phyloP scores from a whole-genome alignment of 768 basidiomycete genomes.

The Boletellus ananiceps region DNA sequence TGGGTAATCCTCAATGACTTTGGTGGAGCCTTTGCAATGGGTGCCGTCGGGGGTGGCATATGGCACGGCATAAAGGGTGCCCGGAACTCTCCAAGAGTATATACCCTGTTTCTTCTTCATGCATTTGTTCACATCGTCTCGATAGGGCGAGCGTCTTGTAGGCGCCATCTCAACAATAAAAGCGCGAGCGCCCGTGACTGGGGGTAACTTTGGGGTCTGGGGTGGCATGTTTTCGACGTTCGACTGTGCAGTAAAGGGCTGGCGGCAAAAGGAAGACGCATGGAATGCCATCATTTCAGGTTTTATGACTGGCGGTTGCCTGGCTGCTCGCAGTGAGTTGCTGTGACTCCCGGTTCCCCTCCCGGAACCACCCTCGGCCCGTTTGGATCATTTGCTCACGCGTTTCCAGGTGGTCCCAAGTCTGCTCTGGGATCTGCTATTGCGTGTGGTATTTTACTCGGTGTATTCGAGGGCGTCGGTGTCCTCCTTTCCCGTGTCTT shows the following conservation, averaged over 20 bases:
- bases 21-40: conserved; percentile 97
- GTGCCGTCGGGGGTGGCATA: conserved; percentile 94
- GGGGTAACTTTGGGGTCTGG: conserved; percentile 95
- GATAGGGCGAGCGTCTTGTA: conserved; percentile 89
- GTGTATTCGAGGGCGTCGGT: conserved; percentile 93
- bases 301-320: conserved; percentile 96
- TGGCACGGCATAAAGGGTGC: conserved; percentile 99
- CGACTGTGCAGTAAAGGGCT: conserved; percentile 96
- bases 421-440: conserved; percentile 90
- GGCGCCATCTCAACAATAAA: conserved; percentile 96
- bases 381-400: conserved; percentile 6
- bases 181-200: conserved; percentile 95
- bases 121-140: not conserved
- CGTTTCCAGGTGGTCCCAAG: conserved; percentile 75
- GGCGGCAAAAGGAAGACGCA: conserved; percentile 94
- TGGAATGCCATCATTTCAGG: conserved; percentile 99
- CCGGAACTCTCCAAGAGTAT: conserved; percentile 88
- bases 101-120: conserved; percentile 22
- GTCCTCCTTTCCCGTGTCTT: conserved; percentile 88
- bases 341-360: too few species aligned
- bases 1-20: conserved; percentile 99
- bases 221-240: conserved; percentile 99
- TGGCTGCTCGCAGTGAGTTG: conserved; percentile 86
- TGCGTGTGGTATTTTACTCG: conserved; percentile 92
- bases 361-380: not conserved